Evolutionary conservation across 2,329 filamentous ascomycete species (phyloP).

Genomic region (Penicillium sp.): DNA sequence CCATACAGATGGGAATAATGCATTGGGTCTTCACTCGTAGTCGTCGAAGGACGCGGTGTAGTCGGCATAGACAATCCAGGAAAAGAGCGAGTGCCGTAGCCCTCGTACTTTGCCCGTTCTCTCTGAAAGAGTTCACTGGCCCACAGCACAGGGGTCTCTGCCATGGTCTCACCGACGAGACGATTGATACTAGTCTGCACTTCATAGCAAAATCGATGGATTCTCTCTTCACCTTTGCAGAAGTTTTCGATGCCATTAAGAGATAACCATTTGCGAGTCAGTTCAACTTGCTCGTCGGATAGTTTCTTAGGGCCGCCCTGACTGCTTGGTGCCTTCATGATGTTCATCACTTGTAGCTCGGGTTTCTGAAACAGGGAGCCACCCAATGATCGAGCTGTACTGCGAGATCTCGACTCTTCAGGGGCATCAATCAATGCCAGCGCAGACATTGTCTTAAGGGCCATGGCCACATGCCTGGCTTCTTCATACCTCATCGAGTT

Average conservation of each 20-base stretch:
- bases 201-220: constrained; percentile 91
- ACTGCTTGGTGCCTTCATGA: constrained; percentile 77
- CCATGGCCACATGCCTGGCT: constrained; percentile 79
- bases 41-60: constrained; percentile 43
- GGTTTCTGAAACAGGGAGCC: constrained; percentile 71
- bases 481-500: constrained; percentile 88
- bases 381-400: constrained; percentile 48
- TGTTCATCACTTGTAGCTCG: constrained; percentile 81
- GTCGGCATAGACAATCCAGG: constrained; percentile 46
- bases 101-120: constrained; percentile 54
- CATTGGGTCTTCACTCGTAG: constrained; percentile 45
- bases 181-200: constrained; percentile 83
- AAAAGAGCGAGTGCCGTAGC: constrained; percentile 38
- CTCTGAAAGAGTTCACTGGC: constrained; percentile 84
- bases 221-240: constrained; percentile 89
- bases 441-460: constrained; percentile 80
- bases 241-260: constrained; percentile 85
- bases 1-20: constrained; percentile 29
- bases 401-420: constrained; percentile 39
- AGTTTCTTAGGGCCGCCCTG: constrained; percentile 93
- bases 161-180: constrained; percentile 78
- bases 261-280: constrained; percentile 79
- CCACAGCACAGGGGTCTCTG: constrained; percentile 86
- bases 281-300: constrained; percentile 89
- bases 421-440: constrained; percentile 26